phyloP scores from a whole-genome alignment of 1,284 basidiomycete genomes.

The Ganoderma lucidum region DNA sequence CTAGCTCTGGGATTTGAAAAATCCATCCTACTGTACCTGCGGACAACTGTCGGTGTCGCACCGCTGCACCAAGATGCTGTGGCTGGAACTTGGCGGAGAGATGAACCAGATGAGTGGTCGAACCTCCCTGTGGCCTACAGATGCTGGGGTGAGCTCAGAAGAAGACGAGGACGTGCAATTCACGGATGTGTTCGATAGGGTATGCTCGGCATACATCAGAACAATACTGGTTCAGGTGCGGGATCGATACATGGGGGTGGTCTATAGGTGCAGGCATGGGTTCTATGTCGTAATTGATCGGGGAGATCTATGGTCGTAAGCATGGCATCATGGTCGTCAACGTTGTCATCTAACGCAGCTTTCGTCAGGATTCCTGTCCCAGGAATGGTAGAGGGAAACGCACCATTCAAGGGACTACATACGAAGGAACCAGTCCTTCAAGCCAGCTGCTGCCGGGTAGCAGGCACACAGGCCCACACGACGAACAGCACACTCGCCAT shows the following conservation, averaged over 20 bases:
- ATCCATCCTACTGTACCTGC: no score
- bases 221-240: background rate
- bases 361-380: background rate
- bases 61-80: no score
- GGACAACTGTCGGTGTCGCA: no score
- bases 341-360: background rate
- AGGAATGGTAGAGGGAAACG: background rate
- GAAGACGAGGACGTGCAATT: background rate
- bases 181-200: background rate
- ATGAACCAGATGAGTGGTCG: no score
- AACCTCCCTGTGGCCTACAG: background rate
- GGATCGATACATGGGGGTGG: background rate
- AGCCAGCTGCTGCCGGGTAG: constrained; percentile 15
- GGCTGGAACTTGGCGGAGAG: no score
- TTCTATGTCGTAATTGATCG: background rate
- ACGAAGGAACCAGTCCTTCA: constrained; percentile 8
- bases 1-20: no score
- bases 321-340: constrained; percentile 2
- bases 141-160: background rate
- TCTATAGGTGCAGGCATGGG: constrained; percentile 4
- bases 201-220: background rate
- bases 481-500: constrained; percentile 54
- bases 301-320: constrained; percentile 7
- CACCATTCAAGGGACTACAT: background rate
- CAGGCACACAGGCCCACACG: constrained; percentile 54